A percentile compares a stretch with the other conserved stretches of the same genome.
Conservation (phyloP, 176 grass and related monocot species). For the Canna indica region DNA sequence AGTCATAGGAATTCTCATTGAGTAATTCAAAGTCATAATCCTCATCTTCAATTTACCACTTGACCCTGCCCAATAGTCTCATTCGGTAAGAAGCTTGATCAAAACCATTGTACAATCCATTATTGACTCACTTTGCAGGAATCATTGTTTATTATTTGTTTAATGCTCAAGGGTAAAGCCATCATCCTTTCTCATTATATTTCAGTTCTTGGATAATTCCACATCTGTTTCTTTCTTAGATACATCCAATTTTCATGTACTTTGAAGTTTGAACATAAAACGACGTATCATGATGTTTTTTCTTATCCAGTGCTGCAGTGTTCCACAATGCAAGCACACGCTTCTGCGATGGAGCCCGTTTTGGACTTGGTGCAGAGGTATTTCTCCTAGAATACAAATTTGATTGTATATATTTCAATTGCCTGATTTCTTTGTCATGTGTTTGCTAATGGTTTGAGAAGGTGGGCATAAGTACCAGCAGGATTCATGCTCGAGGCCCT, state of each 20-base stretch:
- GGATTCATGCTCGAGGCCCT: slow-evolving; percentile 94
- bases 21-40: too few relatives aligned
- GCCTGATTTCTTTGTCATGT: slow-evolving; percentile 9
- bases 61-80: neutral
- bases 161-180: too few relatives aligned
- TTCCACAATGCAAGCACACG: slow-evolving; percentile 88
- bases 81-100: neutral
- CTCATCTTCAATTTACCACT: too few relatives aligned
- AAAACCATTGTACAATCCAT: neutral
- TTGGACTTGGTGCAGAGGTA: slow-evolving; percentile 99
- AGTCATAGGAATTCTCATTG: too few relatives aligned
- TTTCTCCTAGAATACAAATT: neutral
- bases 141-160: neutral
- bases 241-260: neutral
- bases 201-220: too few relatives aligned
- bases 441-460: slow-evolving; percentile 37
- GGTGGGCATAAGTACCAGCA: slow-evolving; percentile 97
- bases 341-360: slow-evolving; percentile 92
- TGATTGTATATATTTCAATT: neutral
- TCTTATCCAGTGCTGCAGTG: slow-evolving; percentile 62
- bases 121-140: neutral
- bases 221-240: neutral
- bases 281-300: slow-evolving; percentile 15
- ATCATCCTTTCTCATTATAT: too few relatives aligned
- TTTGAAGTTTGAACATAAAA: neutral